Evolutionary conservation across 2,329 filamentous ascomycete species (phyloP).

Genomic region (Ophiostoma pallidulum): DNA sequence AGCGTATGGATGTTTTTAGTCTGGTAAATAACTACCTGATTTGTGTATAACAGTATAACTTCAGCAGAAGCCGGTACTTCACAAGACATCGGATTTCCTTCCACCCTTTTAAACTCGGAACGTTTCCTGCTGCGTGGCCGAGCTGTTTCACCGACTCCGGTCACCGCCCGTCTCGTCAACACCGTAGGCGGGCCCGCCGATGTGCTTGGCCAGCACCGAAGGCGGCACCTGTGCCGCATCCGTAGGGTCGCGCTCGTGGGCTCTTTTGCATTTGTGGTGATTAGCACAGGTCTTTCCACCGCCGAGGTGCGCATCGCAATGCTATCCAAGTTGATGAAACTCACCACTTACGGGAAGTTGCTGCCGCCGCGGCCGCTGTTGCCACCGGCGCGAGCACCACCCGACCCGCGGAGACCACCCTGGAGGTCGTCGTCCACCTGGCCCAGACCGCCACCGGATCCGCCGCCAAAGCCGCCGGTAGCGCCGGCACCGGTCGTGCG

Average conservation of each 20-base stretch:
- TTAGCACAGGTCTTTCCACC: too few species aligned
- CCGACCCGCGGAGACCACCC: not conserved
- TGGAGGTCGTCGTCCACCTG: not conserved
- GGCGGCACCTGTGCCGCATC: constrained; percentile 50
- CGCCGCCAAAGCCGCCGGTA: constrained; percentile 1
- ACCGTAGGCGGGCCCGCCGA: constrained; percentile 36
- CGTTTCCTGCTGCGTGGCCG: constrained; percentile 37
- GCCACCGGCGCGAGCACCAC: not conserved
- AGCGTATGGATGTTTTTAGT: too few species aligned
- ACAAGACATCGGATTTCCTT: too few species aligned
- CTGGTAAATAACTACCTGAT: too few species aligned
- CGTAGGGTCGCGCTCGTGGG: constrained; percentile 33
- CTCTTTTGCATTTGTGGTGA: too few species aligned
- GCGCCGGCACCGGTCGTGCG: not conserved
- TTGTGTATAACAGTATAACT: too few species aligned
- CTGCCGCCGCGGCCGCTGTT: constrained; percentile 33
- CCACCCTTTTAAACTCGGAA: constrained; percentile 30
- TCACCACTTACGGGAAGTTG: constrained; percentile 38
- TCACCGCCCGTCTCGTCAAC: constrained; percentile 36
- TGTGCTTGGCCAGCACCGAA: constrained; percentile 38
- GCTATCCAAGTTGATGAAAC: too few species aligned
- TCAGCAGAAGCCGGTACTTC: too few species aligned
- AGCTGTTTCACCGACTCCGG: constrained; percentile 37
- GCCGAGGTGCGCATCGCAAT: too few species aligned
- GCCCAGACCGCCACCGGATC: not conserved